phyloP scores from a whole-genome alignment of 1,284 basidiomycete species.

The Xerocomus amazonicus region DNA sequence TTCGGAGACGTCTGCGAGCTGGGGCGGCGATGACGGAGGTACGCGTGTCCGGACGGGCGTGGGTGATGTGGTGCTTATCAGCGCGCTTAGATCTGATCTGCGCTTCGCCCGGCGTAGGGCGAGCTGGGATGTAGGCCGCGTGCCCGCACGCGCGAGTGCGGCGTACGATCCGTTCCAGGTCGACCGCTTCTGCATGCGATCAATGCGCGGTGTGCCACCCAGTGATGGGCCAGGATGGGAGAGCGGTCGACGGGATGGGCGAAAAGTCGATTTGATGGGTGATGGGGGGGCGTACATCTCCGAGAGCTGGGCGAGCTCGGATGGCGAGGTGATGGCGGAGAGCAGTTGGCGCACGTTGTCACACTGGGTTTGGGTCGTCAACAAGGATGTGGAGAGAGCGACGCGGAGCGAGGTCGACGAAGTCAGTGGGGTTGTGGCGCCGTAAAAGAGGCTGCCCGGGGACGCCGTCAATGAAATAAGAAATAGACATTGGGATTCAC shows the following conservation, averaged over 20 bases:
- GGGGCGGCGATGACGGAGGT: slow-evolving; percentile 19
- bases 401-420: slow-evolving; percentile 61
- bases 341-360: slow-evolving; percentile 76
- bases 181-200: slow-evolving; percentile 50
- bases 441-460: slow-evolving; percentile 15
- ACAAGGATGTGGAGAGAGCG: slow-evolving; percentile 65
- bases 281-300: slow-evolving; percentile 84
- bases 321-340: slow-evolving; percentile 65
- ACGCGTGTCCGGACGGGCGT: slow-evolving; percentile 21
- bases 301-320: slow-evolving; percentile 65
- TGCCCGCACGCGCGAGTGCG: slow-evolving; percentile 43
- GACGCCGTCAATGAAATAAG: not conserved
- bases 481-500: not conserved
- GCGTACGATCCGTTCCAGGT: slow-evolving; percentile 72
- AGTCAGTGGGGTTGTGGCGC: slow-evolving; percentile 43
- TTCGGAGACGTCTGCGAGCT: slow-evolving; percentile 40
- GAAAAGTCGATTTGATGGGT: slow-evolving; percentile 44
- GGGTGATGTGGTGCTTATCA: slow-evolving; percentile 37
- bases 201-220: slow-evolving; percentile 25
- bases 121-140: slow-evolving; percentile 39
- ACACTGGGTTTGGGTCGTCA: slow-evolving; percentile 71
- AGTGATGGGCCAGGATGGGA: slow-evolving; percentile 41
- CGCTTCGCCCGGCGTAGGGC: slow-evolving; percentile 47
- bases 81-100: slow-evolving; percentile 48
- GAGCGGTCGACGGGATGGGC: slow-evolving; percentile 36